These are phyloP conservation scores for Sporothrix brunneoviolacea DNA, from an alignment of 2,329 filamentous ascomycete genomes.

Conservation along the genomic window DNA sequence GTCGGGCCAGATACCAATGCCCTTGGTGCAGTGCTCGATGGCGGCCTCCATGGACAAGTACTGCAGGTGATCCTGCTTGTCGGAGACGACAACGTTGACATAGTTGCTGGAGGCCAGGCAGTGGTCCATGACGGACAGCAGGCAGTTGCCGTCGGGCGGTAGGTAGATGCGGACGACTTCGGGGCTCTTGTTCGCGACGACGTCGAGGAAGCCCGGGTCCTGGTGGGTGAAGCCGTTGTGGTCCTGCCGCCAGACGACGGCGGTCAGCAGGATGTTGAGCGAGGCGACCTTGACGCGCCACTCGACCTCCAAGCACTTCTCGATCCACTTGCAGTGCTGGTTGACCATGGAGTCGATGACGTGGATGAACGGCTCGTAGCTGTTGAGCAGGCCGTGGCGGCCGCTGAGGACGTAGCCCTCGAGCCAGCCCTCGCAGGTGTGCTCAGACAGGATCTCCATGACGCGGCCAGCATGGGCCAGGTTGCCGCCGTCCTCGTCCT, in stretches of 20 bases:
- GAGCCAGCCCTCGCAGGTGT: constrained; percentile 73
- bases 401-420: constrained; percentile 73
- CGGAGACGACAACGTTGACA: constrained; percentile 73
- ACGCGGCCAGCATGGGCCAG: constrained; percentile 61
- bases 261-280: constrained; percentile 72
- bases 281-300: constrained; percentile 69
- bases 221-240: constrained; percentile 82
- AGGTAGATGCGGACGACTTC: constrained; percentile 77
- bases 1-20: constrained; percentile 70
- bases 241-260: constrained; percentile 75
- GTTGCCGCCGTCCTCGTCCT: constrained; percentile 69
- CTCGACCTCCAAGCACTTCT: constrained; percentile 72
- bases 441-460: constrained; percentile 81
- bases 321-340: constrained; percentile 78
- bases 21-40: constrained; percentile 70
- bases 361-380: constrained; percentile 77
- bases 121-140: constrained; percentile 70
- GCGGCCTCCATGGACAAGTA: constrained; percentile 69
- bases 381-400: constrained; percentile 69
- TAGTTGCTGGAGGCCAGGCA: constrained; percentile 69
- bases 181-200: constrained; percentile 72
- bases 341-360: constrained; percentile 83
- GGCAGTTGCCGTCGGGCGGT: constrained; percentile 71
- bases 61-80: constrained; percentile 74
- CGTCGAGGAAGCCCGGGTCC: constrained; percentile 66